These are phyloP conservation scores for Ricinus communis DNA, from an alignment of 345 rosid species.

Conservation along the genomic window DNA sequence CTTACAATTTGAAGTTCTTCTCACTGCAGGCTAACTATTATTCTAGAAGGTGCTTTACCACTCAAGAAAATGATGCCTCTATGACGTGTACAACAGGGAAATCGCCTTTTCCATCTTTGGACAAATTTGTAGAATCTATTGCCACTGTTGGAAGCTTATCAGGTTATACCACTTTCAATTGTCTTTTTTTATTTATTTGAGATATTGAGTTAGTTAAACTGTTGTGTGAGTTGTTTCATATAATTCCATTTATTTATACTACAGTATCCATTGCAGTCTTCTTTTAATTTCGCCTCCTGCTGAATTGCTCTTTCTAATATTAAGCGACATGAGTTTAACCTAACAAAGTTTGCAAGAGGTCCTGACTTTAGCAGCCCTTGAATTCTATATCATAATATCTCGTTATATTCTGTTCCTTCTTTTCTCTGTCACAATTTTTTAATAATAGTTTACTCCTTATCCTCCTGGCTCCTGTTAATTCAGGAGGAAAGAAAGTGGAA, in stretches of 20 bases:
- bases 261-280: neutral
- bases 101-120: conserved; percentile 82
- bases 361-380: no score
- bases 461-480: no score
- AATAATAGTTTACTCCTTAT: neutral
- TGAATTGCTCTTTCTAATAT: conserved; percentile 2
- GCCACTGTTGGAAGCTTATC: conserved; percentile 64
- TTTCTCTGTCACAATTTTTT: no score
- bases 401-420: no score
- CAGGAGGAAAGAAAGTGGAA: neutral
- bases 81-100: conserved; percentile 50
- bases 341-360: neutral
- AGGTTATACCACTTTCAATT: conserved; percentile 45
- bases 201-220: neutral
- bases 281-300: neutral
- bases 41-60: conserved; percentile 32
- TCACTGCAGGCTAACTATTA: conserved; percentile 50
- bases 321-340: conserved; percentile 1
- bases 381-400: no score
- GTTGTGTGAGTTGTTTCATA: neutral
- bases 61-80: conserved; percentile 46
- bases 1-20: conserved; percentile 13
- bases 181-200: neutral
- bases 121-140: conserved; percentile 70
- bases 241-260: neutral